Evolutionary conservation across 139 green algal species (phyloP), one percentile per base, ranked within the genome.

Genomic region (Picochlorum sp.): DNA sequence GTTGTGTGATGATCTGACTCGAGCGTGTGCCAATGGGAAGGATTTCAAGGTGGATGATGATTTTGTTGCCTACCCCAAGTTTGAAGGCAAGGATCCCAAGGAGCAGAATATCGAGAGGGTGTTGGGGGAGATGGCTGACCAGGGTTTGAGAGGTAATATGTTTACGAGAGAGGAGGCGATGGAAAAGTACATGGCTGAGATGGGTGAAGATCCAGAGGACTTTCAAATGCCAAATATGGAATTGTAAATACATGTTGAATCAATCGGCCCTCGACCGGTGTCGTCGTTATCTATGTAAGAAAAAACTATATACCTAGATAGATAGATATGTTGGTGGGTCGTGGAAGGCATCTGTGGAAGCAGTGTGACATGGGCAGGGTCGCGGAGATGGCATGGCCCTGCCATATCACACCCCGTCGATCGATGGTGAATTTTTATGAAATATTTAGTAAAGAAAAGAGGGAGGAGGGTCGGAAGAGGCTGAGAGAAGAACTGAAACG

Each of bases 1-100:
- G 77, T 70, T 91, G 28, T 95, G 89, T 72, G 62, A 82, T 10
- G 78, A 92, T n/a, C 31, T 72, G 24, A 83, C 60, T 6, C 37
- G 55, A 15, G 67, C 55, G 8, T 96, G 89, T 80, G 56, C 4
- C 1, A 64, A 61, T 16, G 84, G 84, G 70, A 57, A 41, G 34
- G 34, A 11, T 63, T 79, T 5, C 26, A 56, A 59, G 34, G 34
- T 41, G 34, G 34, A 41, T 13, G 34, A 41, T 41, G 47, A 54
- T 54, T 21, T 26, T 54, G 47, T 54, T 6, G 64, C 77, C 1
- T 76, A 73, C 1, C 73, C 76, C 1, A 45, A 54, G 5, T 89
- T 89, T 65, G 44, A 78, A 23, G 58, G 49, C 2, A 26, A 66
- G 34, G 61, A 70, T 41, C 37, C 69, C 18, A 57, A 83, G 31